phyloP scores from a whole-genome alignment of 148 eudicot species.

The Rhododendron williamsianum region DNA sequence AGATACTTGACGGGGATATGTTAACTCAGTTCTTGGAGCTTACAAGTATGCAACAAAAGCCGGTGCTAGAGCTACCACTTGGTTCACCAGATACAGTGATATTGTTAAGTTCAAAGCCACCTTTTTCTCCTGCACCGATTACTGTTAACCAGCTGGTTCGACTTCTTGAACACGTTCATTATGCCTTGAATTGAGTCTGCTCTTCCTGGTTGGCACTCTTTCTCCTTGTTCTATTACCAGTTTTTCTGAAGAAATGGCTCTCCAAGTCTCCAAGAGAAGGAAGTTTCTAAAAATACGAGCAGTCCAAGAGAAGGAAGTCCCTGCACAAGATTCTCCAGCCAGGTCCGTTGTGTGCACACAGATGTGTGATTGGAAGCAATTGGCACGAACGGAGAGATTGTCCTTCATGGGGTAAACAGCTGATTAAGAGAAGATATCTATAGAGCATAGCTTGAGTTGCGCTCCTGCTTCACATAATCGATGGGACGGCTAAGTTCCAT shows the following conservation, averaged over 20 bases:
- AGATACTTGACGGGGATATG: conserved; percentile 89
- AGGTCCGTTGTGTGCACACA: not conserved
- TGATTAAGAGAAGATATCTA: too few relatives aligned
- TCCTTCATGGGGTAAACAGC: not conserved
- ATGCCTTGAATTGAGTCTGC: too few relatives aligned
- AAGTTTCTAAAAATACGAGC: not conserved
- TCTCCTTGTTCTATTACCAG: not conserved
- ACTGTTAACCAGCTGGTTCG: conserved; percentile 64
- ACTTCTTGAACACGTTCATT: too few relatives aligned
- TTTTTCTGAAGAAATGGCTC: not conserved
- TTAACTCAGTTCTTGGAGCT: conserved; percentile 89
- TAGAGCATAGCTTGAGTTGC: too few relatives aligned
- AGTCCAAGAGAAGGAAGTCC: too few relatives aligned
- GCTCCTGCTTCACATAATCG: too few relatives aligned
- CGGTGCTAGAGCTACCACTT: conserved; percentile 58
- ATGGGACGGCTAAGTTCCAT: not conserved
- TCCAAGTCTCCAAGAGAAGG: not conserved
- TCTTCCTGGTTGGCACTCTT: not conserved
- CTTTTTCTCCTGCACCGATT: conserved; percentile 27
- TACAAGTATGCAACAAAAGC: conserved; percentile 84
- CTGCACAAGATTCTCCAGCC: not conserved
- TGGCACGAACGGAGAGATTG: not conserved
- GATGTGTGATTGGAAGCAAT: not conserved
- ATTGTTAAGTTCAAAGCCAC: conserved; percentile 37
- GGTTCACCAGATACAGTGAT: conserved; percentile 39